A percentile compares a stretch with the other conserved stretches of the same genome.
Evolutionary conservation across 2,329 filamentous ascomycete genomes (phyloP).

Genomic region (Colletotrichum sp.): DNA sequence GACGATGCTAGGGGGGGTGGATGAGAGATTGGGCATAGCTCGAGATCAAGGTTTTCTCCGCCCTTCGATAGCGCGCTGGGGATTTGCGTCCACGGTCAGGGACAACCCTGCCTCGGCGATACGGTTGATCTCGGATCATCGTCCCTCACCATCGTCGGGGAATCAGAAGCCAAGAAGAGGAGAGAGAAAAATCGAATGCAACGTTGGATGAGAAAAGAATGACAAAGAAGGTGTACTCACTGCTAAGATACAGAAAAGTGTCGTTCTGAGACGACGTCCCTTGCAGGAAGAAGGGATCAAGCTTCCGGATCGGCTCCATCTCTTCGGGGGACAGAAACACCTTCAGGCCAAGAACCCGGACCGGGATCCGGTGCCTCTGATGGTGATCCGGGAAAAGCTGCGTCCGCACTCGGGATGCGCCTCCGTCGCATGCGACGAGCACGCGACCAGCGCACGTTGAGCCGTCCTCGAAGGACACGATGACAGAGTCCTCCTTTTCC

Average conservation of each 20-base stretch:
- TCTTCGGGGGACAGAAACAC: slow-evolving; percentile 44
- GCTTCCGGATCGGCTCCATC: slow-evolving; percentile 43
- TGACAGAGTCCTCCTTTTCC: slow-evolving; percentile 32
- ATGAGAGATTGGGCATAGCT: neutral
- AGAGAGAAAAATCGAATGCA: neutral
- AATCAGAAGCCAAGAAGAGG: neutral
- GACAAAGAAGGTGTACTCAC: slow-evolving; percentile 32
- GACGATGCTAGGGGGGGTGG: neutral
- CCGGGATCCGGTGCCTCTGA: slow-evolving; percentile 46
- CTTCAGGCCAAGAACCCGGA: slow-evolving; percentile 53
- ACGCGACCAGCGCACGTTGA: slow-evolving; percentile 44
- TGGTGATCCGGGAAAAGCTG: slow-evolving; percentile 36
- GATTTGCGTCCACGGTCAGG: neutral
- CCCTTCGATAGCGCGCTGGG: neutral
- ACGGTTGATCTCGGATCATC: neutral
- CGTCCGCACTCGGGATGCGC: slow-evolving; percentile 46
- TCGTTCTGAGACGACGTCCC: slow-evolving; percentile 56
- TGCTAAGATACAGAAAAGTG: slow-evolving; percentile 57
- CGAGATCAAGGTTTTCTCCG: neutral
- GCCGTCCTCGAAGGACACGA: slow-evolving; percentile 51
- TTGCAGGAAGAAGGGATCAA: slow-evolving; percentile 62
- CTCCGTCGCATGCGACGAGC: slow-evolving; percentile 57
- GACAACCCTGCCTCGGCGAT: neutral
- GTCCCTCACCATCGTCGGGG: neutral
- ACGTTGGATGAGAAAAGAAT: neutral